Base-by-base conservation (phyloP, 306 rosid genomes). In the Arachis hypogaea region DNA sequence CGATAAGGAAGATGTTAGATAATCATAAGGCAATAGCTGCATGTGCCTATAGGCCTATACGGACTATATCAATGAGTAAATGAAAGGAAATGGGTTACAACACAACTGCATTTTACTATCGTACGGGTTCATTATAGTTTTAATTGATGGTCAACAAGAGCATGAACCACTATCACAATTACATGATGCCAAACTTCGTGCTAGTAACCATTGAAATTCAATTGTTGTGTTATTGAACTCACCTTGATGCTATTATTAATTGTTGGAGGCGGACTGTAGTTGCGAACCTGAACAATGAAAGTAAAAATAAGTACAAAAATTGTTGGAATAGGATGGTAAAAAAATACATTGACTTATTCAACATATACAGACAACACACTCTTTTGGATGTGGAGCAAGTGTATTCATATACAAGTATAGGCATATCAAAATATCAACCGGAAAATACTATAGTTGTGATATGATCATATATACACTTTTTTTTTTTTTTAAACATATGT, bases 231-330 rank as follows among this genome's bases (percentile, higher is more conserved):
- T 40, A 64, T 12, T 50, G 61, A 52, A 78, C 95, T 88, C 77
- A 94, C 99, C 97, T 94, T 94, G 86, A 94, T 94, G 82, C 99
- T 92, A 68, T 89, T 94, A 88, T 94, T 94, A 63, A 94, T 92
- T 60, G 90, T 71, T 43, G 99, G 99, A 85, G 72, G 76, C 49
- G 95, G 96, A 63, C 95, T 56, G 84, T 88, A 94, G 85, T 94
- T 94, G 80, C 87, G 97, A 82, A 94, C 99, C 99, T 94, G 86
- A 63, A 46, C 64, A 82, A 80, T 58, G 63, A 68, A 49, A 45
- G 75, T 62, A 62, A 58, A 56, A 59, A 79, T 55, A 18, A 78
- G 64, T 0, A 40, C 7, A 8, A 4, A 46, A 75, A 55, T 33
- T 38, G 66, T 67, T 40, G 54, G 68, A 64, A 78, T 50, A 50